A percentile compares a stretch with the other conserved stretches of the same genome.
Evolutionary conservation across 2,329 filamentous ascomycete genomes (phyloP).

Genomic region (Cladosporium sp.): DNA sequence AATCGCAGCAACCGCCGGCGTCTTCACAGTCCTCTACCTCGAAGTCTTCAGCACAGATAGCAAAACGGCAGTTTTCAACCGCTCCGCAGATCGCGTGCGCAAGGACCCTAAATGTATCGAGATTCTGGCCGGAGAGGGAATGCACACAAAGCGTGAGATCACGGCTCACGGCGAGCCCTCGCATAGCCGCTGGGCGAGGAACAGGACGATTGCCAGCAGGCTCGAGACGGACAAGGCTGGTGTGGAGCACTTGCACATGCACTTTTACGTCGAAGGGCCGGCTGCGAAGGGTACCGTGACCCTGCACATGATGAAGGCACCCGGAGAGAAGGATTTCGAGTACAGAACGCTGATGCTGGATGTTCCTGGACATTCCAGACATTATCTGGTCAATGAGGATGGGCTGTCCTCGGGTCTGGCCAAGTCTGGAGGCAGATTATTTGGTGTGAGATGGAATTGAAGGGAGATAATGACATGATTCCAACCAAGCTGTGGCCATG

Average conservation of each 20-base stretch:
- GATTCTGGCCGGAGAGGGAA: slow-evolving; percentile 61
- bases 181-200: slow-evolving; percentile 72
- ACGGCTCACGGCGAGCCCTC: slow-evolving; percentile 76
- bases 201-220: slow-evolving; percentile 48
- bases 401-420: slow-evolving; percentile 39
- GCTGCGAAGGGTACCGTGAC: slow-evolving; percentile 67
- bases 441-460: slow-evolving; percentile 57
- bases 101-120: slow-evolving; percentile 65
- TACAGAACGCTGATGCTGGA: slow-evolving; percentile 80
- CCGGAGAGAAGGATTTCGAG: slow-evolving; percentile 62
- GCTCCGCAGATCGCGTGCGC: slow-evolving; percentile 74
- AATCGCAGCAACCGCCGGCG: slow-evolving; percentile 69
- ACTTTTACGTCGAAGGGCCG: slow-evolving; percentile 81
- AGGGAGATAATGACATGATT: neutral
- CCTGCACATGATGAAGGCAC: slow-evolving; percentile 69
- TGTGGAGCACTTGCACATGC: slow-evolving; percentile 75
- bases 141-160: slow-evolving; percentile 60
- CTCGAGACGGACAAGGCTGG: slow-evolving; percentile 67
- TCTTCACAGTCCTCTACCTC: slow-evolving; percentile 71
- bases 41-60: slow-evolving; percentile 81
- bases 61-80: slow-evolving; percentile 83
- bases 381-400: slow-evolving; percentile 62
- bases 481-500: neutral
- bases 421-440: slow-evolving; percentile 44
- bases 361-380: slow-evolving; percentile 60